These are phyloP conservation scores for Neurospora cerealis DNA, from an alignment of 495 filamentous ascomycete genomes.

Conservation along the genomic window DNA sequence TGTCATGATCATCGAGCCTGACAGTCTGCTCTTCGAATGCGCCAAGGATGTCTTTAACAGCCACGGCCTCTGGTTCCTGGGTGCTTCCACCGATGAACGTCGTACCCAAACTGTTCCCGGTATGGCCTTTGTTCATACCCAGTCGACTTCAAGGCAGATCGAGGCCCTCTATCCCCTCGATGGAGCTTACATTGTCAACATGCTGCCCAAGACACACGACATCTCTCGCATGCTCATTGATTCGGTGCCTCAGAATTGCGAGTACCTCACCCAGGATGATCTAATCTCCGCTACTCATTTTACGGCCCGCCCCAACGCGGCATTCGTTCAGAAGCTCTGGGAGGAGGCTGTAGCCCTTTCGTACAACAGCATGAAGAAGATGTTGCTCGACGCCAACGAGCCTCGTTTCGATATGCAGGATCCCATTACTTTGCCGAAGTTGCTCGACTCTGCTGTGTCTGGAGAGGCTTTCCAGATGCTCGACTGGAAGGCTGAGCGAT, in stretches of 20 bases:
- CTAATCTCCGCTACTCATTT: not conserved
- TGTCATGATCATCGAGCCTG: constrained; percentile 25
- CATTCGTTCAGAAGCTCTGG: constrained; percentile 9
- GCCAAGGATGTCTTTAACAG: constrained; percentile 13
- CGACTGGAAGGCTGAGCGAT: constrained; percentile 30
- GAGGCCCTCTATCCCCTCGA: constrained; percentile 14
- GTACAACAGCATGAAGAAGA: not conserved
- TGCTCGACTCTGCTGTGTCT: constrained; percentile 6
- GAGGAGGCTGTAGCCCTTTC: constrained; percentile 13
- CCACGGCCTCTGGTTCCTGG: constrained; percentile 6
- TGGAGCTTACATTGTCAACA: constrained; percentile 21
- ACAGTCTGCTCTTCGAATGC: constrained; percentile 20
- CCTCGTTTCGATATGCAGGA: not conserved
- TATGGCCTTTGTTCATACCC: constrained; percentile 15
- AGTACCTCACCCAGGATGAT: constrained; percentile 7
- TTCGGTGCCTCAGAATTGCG: constrained; percentile 12
- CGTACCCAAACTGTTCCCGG: not conserved
- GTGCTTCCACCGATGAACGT: constrained; percentile 5
- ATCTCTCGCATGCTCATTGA: constrained; percentile 17
- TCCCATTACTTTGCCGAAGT: constrained; percentile 10
- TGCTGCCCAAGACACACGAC: constrained; percentile 11
- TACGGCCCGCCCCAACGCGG: not conserved
- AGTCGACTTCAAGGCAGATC: constrained; percentile 13
- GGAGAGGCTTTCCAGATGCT: constrained; percentile 18
- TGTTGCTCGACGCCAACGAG: not conserved